Base-by-base conservation (phyloP, 257 asterid species). In the Lavandula angustifolia region DNA sequence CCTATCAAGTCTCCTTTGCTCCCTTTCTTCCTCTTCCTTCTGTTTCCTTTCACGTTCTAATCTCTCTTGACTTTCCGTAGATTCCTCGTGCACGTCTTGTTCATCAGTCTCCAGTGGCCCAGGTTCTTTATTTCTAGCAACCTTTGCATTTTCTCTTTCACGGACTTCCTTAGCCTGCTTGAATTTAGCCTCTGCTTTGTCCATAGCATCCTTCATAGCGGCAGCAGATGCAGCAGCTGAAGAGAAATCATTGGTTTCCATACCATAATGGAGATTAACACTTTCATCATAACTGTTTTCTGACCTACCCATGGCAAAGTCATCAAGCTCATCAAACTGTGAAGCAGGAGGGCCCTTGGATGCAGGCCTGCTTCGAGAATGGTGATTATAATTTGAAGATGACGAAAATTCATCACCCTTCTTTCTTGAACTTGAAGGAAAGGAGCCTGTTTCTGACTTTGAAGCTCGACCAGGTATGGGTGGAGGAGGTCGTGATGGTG, bases 181-280 rank as follows among this genome's bases (percentile, higher is more conserved):
- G 68, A 94, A 94, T 77, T 94, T 94, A 50, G 94, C 98, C 85
- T 94, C 95, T 42, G 99, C 99, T 76, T 80, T 94, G 73, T 88
- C 98, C 96, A 94, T 88, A 54, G 99, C 99, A 66, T 94, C 96
- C 81, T 91, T 94, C 99, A 94, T 94, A 57, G 96, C 98, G 69
- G 96, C 99, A 50, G 96, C 90, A 63, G 98, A 89, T 62, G 83
- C 88, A 68, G 96, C 90, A 63, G 98, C 87, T 62, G 83, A 87
- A 68, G 98, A 85, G 78, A 80, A 81, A 12, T 82, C 82, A 82
- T 81, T 76, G 75, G 77, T 63, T 9, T 88, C 94, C 66, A 75
- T 87, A 74, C 84, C 72, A 33, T 84, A 76, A 70, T 70, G 80
- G 35, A 52, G 46, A 73, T 80, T 64, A 4, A 65, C 81, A 73